Evolutionary conservation across 495 filamentous ascomycete genomes (phyloP).

Genomic region (Extremus antarcticus): DNA sequence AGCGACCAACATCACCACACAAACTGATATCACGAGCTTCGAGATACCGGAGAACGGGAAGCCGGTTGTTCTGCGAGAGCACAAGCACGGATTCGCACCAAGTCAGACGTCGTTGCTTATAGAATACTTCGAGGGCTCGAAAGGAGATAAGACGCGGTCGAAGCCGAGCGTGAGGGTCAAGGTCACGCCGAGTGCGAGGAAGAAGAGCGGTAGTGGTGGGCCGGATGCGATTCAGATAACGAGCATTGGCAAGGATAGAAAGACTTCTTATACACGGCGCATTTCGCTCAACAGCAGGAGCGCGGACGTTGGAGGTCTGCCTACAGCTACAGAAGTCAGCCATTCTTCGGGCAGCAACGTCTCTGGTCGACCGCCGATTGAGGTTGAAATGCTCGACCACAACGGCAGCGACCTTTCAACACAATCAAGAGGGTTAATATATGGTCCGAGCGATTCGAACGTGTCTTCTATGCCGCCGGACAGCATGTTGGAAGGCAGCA

Average conservation of each 20-base stretch:
- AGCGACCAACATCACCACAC: slow-evolving; percentile 65
- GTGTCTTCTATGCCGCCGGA: slow-evolving; percentile 86
- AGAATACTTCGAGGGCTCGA: slow-evolving; percentile 91
- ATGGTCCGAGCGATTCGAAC: slow-evolving; percentile 59
- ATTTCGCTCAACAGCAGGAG: slow-evolving; percentile 43
- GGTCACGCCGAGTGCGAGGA: slow-evolving; percentile 66
- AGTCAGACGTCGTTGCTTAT: slow-evolving; percentile 92
- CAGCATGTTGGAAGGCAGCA: slow-evolving; percentile 67
- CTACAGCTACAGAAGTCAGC: slow-evolving; percentile 46
- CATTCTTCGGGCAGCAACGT: slow-evolving; percentile 67
- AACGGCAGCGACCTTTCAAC: slow-evolving; percentile 48
- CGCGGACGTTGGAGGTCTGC: slow-evolving; percentile 37
- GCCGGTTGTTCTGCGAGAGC: slow-evolving; percentile 66
- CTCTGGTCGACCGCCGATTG: slow-evolving; percentile 57
- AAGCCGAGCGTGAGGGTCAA: slow-evolving; percentile 90
- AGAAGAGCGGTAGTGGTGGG: slow-evolving; percentile 37
- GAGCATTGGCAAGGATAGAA: slow-evolving; percentile 54
- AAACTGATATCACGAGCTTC: slow-evolving; percentile 72
- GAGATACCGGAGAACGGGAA: slow-evolving; percentile 93
- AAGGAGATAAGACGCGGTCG: slow-evolving; percentile 42
- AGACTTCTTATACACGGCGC: slow-evolving; percentile 54
- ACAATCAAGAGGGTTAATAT: slow-evolving; percentile 40
- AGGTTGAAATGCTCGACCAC: slow-evolving; percentile 65
- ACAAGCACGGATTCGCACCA: slow-evolving; percentile 21
- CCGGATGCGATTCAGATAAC: slow-evolving; percentile 77